These are phyloP conservation scores for Komagataella ulmi DNA, from an alignment of 805 yeast species.

Conservation along the genomic window DNA sequence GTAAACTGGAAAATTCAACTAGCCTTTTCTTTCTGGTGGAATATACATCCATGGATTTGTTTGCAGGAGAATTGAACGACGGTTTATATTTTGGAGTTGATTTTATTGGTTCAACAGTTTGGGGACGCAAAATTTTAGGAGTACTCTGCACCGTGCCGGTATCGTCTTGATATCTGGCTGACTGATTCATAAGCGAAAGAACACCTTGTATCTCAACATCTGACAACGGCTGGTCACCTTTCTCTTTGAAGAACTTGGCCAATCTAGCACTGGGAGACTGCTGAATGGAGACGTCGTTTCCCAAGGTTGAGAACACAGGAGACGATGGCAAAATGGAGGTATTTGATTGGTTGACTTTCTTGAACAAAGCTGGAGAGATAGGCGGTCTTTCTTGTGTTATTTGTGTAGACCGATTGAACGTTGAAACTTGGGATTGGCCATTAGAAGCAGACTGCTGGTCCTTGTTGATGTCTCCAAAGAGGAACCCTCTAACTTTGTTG, in stretches of 20 bases:
- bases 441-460: not conserved
- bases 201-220: conserved; percentile 80
- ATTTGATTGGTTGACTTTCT: not conserved
- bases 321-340: not conserved
- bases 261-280: conserved; percentile 42
- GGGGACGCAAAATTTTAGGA: not conserved
- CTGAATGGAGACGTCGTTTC: not conserved
- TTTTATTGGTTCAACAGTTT: conserved; percentile 7
- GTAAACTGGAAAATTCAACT: conserved; percentile 13
- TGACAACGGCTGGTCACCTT: conserved; percentile 63
- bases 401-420: not conserved
- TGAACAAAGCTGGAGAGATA: not conserved
- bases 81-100: not conserved
- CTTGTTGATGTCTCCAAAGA: not conserved
- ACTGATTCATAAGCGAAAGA: conserved; percentile 37
- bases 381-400: not conserved
- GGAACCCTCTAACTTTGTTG: not conserved
- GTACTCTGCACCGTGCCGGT: not conserved
- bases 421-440: not conserved
- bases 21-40: conserved; percentile 14
- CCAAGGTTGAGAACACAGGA: not conserved
- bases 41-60: conserved; percentile 3
- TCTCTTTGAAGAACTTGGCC: conserved; percentile 56
- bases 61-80: conserved; percentile 1
- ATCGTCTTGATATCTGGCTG: conserved; percentile 15